Evolutionary conservation across 192 early-diverging fungal species (phyloP), one percentile per base, ranked within the genome.

Genomic region (Backusella tarrabulga): DNA sequence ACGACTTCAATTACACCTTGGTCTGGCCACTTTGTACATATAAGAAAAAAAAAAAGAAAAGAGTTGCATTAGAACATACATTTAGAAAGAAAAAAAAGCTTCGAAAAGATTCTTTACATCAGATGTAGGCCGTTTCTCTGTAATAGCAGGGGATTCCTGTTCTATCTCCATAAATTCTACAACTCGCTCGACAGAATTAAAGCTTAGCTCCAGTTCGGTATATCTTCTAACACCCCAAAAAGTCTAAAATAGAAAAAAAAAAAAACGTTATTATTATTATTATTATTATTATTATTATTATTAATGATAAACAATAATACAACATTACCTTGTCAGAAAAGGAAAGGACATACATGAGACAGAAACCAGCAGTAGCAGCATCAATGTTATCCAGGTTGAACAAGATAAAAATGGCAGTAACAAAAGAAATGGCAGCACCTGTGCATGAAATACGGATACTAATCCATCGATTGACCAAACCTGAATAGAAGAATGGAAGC

Each of bases 141-240:
- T 85, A 34, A 92, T 77, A 29, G 89, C 83, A 21, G 91, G 80
- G 0, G 88, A 83, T 79, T 99, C 97, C 77, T 97, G 92, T n/a
- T 93, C 93, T 75, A 97, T 87, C 12, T 85, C 82, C 73, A 93
- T 71, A 71, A 95, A 98, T 84, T 97, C 96, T 69, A 88, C 80
- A 36, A 97, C 84, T 4, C 96, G 91, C 85, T 98, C 97, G 5
- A 97, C 93, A 15, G 91, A 86, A 79, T 94, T 95, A 85, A 95
- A 87, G 77, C 76, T 87, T 87, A 97, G 90, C 77, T 97, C 95
- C 88, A 94, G 89, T 73, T 91, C 84, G 21, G 87, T 89, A 78
- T 91, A 92, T 54, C 87, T 41, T 32, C 74, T 34, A 34, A 95
- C 87, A 19, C 88, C 78, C 91, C 92, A 94, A 74, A 89, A 77